These are phyloP conservation scores for Dothiorella sarmentorum DNA, from an alignment of 2,329 filamentous ascomycete species.

Conservation along the genomic window DNA sequence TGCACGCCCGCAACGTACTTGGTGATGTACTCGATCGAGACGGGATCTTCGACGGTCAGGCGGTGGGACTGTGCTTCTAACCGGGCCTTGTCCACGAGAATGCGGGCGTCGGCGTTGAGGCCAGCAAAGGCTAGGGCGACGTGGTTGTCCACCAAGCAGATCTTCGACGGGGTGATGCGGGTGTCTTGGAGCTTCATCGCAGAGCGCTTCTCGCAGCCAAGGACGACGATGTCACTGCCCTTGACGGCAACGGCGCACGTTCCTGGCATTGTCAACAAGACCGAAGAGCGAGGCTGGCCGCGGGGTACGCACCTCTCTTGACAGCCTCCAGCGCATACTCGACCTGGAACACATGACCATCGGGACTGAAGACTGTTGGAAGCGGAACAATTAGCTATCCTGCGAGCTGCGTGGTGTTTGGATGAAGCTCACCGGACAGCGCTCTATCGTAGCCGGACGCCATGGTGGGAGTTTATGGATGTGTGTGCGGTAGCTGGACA, in stretches of 20 bases:
- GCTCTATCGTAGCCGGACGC: conserved; percentile 98
- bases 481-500: background rate
- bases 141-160: conserved; percentile 91
- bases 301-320: conserved; percentile 72
- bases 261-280: conserved; percentile 51
- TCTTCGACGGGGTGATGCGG: conserved; percentile 97
- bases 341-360: conserved; percentile 99
- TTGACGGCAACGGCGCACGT: conserved; percentile 98
- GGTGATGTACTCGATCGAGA: conserved; percentile 98
- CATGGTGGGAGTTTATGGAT: background rate
- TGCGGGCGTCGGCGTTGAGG: conserved; percentile 94
- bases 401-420: conserved; percentile 30
- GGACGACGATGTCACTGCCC: conserved; percentile 86
- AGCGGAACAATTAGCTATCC: conserved; percentile 42
- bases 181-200: conserved; percentile 99
- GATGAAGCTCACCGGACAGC: conserved; percentile 75
- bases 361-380: conserved; percentile 84
- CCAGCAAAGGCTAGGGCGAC: conserved; percentile 96
- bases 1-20: conserved; percentile 98
- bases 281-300: background rate
- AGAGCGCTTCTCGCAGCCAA: conserved; percentile 97
- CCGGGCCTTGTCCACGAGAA: conserved; percentile 96
- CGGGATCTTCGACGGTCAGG: conserved; percentile 93
- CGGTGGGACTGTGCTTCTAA: conserved; percentile 97
- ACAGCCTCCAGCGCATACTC: conserved; percentile 99